Evolutionary conservation across 2,329 filamentous ascomycete species (phyloP).

Genomic region (Pezicula neosporulosa): DNA sequence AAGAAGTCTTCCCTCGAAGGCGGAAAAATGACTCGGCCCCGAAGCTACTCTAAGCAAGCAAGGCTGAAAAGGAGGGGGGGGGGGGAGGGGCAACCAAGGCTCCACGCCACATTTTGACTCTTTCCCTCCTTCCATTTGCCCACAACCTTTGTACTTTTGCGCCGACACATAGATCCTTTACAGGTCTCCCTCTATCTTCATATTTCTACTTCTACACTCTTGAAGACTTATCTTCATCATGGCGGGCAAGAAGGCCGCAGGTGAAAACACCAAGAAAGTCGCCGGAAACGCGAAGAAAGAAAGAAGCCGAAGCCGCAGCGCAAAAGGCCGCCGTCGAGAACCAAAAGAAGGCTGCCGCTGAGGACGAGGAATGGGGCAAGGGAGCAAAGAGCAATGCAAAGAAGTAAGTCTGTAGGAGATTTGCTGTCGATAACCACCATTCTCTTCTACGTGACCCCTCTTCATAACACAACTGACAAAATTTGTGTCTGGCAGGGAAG

Average conservation of each 20-base stretch:
- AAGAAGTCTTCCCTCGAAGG: no score
- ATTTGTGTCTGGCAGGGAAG: conserved; percentile 55
- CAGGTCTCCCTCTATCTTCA: background rate
- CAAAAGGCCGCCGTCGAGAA: conserved; percentile 72
- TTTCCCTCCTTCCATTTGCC: no score
- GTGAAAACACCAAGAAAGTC: conserved; percentile 84
- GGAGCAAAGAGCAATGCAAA: conserved; percentile 82
- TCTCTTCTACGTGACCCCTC: conserved; percentile 7
- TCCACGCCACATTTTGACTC: no score
- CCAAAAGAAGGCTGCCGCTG: conserved; percentile 60
- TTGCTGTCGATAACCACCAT: background rate
- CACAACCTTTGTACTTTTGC: no score
- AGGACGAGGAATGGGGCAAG: conserved; percentile 78
- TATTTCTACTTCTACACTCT: background rate
- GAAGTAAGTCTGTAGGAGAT: conserved; percentile 59
- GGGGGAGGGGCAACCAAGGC: no score
- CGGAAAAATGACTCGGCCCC: no score
- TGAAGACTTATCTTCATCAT: conserved; percentile 39
- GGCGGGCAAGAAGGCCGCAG: conserved; percentile 67
- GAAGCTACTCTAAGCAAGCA: no score
- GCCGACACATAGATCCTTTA: no score
- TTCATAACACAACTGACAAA: conserved; percentile 2
- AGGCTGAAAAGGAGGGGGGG: no score
- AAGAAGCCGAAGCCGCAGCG: conserved; percentile 86
- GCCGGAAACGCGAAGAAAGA: conserved; percentile 85